These are phyloP conservation scores for Cercospora sp. DNA, from an alignment of 2,329 filamentous ascomycete species.

Conservation along the genomic window DNA sequence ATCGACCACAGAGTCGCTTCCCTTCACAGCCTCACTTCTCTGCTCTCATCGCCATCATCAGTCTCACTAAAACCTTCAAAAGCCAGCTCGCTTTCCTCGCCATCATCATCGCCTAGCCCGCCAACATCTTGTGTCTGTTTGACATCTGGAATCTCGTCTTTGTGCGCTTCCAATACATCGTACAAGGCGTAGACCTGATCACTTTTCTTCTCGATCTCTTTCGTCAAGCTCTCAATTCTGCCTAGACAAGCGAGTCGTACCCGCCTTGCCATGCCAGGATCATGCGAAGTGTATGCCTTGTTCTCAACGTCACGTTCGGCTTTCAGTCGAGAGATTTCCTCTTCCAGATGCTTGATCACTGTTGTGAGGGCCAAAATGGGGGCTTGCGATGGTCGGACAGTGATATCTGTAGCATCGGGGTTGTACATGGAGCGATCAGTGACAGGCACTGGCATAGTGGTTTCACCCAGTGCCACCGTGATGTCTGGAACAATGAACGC, in stretches of 20 bases:
- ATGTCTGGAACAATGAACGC: slow-evolving; percentile 66
- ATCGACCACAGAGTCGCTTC: neutral
- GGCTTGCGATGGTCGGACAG: slow-evolving; percentile 61
- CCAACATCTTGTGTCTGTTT: slow-evolving; percentile 60
- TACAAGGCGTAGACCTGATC: slow-evolving; percentile 81
- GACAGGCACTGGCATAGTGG: slow-evolving; percentile 33
- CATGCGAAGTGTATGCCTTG: slow-evolving; percentile 63
- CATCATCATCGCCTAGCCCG: slow-evolving; percentile 36
- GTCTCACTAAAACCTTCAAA: slow-evolving; percentile 38
- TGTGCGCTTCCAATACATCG: slow-evolving; percentile 80
- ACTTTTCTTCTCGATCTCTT: slow-evolving; percentile 68
- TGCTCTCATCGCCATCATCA: slow-evolving; percentile 23
- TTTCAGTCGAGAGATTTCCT: slow-evolving; percentile 76
- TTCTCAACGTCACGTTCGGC: slow-evolving; percentile 64
- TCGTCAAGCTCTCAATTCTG: slow-evolving; percentile 62
- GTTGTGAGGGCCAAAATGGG: slow-evolving; percentile 73
- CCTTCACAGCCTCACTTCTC: slow-evolving; percentile 1
- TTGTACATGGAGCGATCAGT: slow-evolving; percentile 32
- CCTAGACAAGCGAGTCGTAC: slow-evolving; percentile 62
- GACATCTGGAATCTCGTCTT: slow-evolving; percentile 63
- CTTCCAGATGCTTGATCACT: slow-evolving; percentile 79
- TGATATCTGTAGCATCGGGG: slow-evolving; percentile 57
- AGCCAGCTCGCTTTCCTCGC: slow-evolving; percentile 35
- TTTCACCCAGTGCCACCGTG: slow-evolving; percentile 46
- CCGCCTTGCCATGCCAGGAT: slow-evolving; percentile 65